Conservation (phyloP, 192 early-diverging fungal genomes). For the Podila epicladia region DNA sequence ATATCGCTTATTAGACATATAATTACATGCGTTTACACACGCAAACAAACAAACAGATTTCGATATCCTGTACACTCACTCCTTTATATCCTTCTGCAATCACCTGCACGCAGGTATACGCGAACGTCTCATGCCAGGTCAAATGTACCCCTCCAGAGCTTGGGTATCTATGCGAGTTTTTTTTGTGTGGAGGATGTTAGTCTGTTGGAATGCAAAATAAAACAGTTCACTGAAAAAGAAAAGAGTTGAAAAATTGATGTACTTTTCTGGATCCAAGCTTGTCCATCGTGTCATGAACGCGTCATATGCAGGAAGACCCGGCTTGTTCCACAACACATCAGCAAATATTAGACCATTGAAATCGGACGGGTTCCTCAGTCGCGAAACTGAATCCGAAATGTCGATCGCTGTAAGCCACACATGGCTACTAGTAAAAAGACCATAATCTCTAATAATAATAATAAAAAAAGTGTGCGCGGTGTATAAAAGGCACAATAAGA, state of each 20-base stretch:
- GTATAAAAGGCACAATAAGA: no score
- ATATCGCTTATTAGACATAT: neutral
- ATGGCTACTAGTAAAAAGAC: slow-evolving; percentile 13
- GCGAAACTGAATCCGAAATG: slow-evolving; percentile 15
- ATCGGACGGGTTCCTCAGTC: neutral
- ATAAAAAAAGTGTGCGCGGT: no score
- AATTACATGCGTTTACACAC: no score
- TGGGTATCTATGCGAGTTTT: slow-evolving; percentile 13
- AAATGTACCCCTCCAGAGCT: slow-evolving; percentile 10
- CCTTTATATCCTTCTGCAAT: slow-evolving; percentile 22
- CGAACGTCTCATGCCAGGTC: slow-evolving; percentile 43
- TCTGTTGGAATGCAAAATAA: no score
- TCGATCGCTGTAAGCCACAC: slow-evolving; percentile 42
- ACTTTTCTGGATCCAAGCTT: slow-evolving; percentile 9
- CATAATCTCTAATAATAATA: slow-evolving; percentile 5
- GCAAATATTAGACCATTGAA: slow-evolving; percentile 43
- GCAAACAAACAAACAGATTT: no score
- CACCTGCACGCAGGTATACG: slow-evolving; percentile 34
- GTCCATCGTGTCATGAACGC: slow-evolving; percentile 15
- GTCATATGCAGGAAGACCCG: slow-evolving; percentile 20
- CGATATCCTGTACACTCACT: slow-evolving; percentile 9
- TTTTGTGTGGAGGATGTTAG: no score
- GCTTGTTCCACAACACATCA: slow-evolving; percentile 24
- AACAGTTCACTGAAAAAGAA: neutral
- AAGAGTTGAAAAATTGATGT: neutral